Conservation (phyloP, 148 eudicot genomes). For the Diospyros kaki region DNA sequence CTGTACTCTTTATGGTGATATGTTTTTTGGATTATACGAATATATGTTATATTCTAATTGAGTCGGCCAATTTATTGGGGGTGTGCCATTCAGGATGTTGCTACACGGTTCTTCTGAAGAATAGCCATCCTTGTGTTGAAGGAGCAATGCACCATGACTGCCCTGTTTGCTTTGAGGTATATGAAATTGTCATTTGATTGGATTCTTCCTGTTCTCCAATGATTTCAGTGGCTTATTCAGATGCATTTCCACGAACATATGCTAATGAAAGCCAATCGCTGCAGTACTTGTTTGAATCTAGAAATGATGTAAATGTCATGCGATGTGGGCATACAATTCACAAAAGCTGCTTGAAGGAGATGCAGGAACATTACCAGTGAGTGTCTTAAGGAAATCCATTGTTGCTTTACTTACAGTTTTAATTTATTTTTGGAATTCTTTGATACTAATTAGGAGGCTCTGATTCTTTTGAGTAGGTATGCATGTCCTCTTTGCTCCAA, state of each 20-base stretch:
- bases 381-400: slow-evolving; percentile 17
- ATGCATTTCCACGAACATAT: not conserved
- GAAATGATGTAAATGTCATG: slow-evolving; percentile 55
- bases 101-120: slow-evolving; percentile 57
- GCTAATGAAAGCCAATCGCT: slow-evolving; percentile 12
- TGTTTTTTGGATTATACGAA: not conserved
- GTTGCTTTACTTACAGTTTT: not conserved
- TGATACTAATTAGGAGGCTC: not conserved
- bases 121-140: slow-evolving; percentile 80
- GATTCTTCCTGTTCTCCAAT: not conserved
- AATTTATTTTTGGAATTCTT: not conserved
- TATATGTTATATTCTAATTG: not conserved
- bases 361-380: slow-evolving; percentile 86
- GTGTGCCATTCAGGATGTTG: slow-evolving; percentile 52
- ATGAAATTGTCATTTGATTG: not conserved
- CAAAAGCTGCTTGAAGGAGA: slow-evolving; percentile 68
- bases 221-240: not conserved
- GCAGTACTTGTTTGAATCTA: slow-evolving; percentile 80
- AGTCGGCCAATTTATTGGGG: not conserved
- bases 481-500: slow-evolving; percentile 93
- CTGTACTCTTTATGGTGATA: not conserved
- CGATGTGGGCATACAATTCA: slow-evolving; percentile 97
- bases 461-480: slow-evolving; percentile 40
- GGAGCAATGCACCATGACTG: slow-evolving; percentile 98
- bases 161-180: slow-evolving; percentile 96